A percentile compares a stretch with the other conserved stretches of the same genome.
Conservation (phyloP, 2,329 filamentous ascomycete genomes). For the Fusarium xyrophilum region DNA sequence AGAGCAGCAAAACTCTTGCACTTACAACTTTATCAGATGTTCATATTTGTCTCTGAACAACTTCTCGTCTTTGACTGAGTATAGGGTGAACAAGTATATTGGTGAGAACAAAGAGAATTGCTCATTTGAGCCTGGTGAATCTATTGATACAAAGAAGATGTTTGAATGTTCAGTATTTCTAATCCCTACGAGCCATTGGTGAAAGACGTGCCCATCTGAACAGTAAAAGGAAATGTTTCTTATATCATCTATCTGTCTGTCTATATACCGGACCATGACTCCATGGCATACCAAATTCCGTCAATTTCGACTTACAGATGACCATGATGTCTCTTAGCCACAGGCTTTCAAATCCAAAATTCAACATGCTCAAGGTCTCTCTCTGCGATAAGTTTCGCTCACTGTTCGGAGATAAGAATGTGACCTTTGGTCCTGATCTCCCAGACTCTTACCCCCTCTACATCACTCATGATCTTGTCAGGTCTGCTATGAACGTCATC, state of each 20-base stretch:
- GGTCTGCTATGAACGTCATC: neutral
- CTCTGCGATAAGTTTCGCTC: neutral
- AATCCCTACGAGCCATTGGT: too few species aligned
- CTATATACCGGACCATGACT: neutral
- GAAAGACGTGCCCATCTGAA: neutral
- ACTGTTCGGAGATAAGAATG: neutral
- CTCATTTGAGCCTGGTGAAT: neutral
- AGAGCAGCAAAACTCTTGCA: neutral
- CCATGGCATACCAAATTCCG: neutral
- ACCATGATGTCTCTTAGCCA: neutral
- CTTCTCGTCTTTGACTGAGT: neutral
- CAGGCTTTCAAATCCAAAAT: neutral
- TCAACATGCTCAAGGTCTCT: neutral
- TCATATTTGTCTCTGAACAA: neutral
- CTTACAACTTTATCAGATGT: neutral
- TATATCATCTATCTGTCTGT: neutral
- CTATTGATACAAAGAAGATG: neutral
- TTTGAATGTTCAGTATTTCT: neutral
- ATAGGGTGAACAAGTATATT: neutral
- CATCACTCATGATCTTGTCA: constrained; percentile 10
- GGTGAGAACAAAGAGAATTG: neutral
- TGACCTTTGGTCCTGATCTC: neutral
- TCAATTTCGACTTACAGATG: neutral
- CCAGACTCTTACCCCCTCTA: constrained; percentile 4
- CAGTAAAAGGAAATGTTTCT: neutral